These are phyloP conservation scores for Colletotrichum brevisporum DNA, from an alignment of 2,329 filamentous ascomycete species.

Conservation along the genomic window DNA sequence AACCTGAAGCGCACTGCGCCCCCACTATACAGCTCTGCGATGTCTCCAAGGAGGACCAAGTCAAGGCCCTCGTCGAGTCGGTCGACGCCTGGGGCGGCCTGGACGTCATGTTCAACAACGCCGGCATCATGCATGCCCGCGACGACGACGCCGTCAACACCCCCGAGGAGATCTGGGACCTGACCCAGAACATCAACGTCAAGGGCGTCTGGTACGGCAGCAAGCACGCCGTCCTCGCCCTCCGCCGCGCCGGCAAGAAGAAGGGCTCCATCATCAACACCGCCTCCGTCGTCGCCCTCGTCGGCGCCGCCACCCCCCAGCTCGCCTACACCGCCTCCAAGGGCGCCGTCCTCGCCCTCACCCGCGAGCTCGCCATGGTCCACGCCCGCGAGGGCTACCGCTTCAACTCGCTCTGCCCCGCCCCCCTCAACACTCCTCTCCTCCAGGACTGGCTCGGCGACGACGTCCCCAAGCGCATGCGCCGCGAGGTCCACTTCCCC, in stretches of 20 bases:
- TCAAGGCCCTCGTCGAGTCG: slow-evolving; percentile 80
- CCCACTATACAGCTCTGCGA: slow-evolving; percentile 64
- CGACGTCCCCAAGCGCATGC: slow-evolving; percentile 82
- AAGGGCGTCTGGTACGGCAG: slow-evolving; percentile 98
- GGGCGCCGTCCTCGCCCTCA: slow-evolving; percentile 91
- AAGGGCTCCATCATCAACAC: slow-evolving; percentile 92
- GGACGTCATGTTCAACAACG: slow-evolving; percentile 97
- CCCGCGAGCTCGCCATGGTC: slow-evolving; percentile 90
- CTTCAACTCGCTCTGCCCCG: slow-evolving; percentile 92
- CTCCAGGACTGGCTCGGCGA: slow-evolving; percentile 95
- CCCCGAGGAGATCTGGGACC: slow-evolving; percentile 91
- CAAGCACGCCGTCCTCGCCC: slow-evolving; percentile 89
- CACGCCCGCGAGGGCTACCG: slow-evolving; percentile 90
- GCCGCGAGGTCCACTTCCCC: slow-evolving; percentile 92
- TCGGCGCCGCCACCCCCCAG: slow-evolving; percentile 89
- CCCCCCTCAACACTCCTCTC: slow-evolving; percentile 91
- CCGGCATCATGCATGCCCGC: slow-evolving; percentile 93
- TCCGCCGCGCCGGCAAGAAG: slow-evolving; percentile 85
- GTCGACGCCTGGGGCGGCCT: slow-evolving; percentile 89
- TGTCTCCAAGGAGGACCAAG: slow-evolving; percentile 87
- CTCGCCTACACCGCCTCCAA: slow-evolving; percentile 95
- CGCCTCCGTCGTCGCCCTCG: slow-evolving; percentile 87
- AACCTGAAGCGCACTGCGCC: slow-evolving; percentile 2
- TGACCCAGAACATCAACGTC: slow-evolving; percentile 95
- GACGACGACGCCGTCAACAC: slow-evolving; percentile 87